Percentiles rank a stretch among this genome's conserved stretches.
Conservation (phyloP, 2,329 filamentous ascomycete species). For the Alternaria angustiovoidea region DNA sequence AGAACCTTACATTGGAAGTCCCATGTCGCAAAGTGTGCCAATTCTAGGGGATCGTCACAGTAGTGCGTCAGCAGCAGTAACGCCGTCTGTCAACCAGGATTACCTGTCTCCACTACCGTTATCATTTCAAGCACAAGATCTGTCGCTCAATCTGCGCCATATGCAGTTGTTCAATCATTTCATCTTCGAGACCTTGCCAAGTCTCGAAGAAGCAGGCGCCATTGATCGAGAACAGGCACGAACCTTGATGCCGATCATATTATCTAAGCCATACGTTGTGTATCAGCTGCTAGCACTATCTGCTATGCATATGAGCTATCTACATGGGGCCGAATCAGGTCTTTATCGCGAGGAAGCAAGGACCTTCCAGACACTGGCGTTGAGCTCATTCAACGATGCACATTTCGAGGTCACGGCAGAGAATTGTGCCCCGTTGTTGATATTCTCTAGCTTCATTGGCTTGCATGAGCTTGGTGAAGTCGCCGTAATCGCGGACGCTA, state of each 20-base stretch:
- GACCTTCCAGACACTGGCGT: neutral
- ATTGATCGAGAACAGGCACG: conserved; percentile 5
- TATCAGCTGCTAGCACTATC: neutral
- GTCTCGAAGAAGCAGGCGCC: conserved; percentile 5
- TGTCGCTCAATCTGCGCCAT: conserved; percentile 27
- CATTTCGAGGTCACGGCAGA: neutral
- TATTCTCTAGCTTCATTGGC: neutral
- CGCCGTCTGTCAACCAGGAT: conserved; percentile 2
- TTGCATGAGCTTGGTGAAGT: neutral
- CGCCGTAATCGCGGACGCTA: neutral
- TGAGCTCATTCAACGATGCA: neutral
- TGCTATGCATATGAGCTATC: neutral
- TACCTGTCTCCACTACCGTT: conserved; percentile 8
- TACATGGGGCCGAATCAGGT: neutral
- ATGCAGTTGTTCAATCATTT: conserved; percentile 32
- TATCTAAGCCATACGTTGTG: neutral
- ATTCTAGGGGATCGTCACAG: neutral
- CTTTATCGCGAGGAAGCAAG: neutral
- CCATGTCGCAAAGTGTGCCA: conserved; percentile 2
- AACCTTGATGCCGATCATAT: neutral
- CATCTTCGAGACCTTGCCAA: conserved; percentile 22
- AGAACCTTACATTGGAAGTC: conserved; percentile 3
- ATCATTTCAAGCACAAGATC: neutral
- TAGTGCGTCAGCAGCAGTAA: neutral
- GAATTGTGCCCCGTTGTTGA: neutral